These are phyloP conservation scores for Dioscorea cayenensis DNA, from an alignment of 116 monocot species.

Conservation along the genomic window DNA sequence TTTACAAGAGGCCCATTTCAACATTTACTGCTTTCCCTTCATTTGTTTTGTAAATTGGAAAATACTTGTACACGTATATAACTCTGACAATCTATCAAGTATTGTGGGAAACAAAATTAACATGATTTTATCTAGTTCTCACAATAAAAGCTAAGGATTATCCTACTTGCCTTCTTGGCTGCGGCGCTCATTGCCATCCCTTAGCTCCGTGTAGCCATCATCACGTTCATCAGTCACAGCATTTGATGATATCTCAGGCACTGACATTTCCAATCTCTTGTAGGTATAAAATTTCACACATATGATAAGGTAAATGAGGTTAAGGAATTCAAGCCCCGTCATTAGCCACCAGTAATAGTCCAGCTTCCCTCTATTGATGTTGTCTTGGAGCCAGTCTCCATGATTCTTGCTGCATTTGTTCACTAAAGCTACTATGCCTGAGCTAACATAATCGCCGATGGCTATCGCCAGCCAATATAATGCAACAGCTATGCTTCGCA, in stretches of 20 bases:
- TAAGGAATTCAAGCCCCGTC: conserved; percentile 28
- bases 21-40: too few species aligned
- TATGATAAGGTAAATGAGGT: conserved; percentile 21
- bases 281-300: conserved; percentile 17
- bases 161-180: not conserved
- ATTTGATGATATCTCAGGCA: not conserved
- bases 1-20: too few species aligned
- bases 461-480: conserved; percentile 55
- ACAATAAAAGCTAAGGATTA: not conserved
- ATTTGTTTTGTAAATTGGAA: too few species aligned
- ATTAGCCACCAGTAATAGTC: conserved; percentile 42
- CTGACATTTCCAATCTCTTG: conserved; percentile 12
- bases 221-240: not conserved
- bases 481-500: conserved; percentile 65
- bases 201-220: not conserved
- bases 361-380: conserved; percentile 40
- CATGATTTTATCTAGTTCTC: too few species aligned
- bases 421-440: conserved; percentile 45
- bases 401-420: conserved; percentile 21
- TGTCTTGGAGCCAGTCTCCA: conserved; percentile 42
- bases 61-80: too few species aligned
- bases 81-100: too few species aligned
- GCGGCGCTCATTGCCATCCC: not conserved
- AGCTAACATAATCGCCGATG: conserved; percentile 50
- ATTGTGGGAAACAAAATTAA: too few species aligned